These are phyloP conservation scores for Ophiocordyceps robertsii DNA, from an alignment of 2,329 filamentous ascomycete genomes.

Conservation along the genomic window DNA sequence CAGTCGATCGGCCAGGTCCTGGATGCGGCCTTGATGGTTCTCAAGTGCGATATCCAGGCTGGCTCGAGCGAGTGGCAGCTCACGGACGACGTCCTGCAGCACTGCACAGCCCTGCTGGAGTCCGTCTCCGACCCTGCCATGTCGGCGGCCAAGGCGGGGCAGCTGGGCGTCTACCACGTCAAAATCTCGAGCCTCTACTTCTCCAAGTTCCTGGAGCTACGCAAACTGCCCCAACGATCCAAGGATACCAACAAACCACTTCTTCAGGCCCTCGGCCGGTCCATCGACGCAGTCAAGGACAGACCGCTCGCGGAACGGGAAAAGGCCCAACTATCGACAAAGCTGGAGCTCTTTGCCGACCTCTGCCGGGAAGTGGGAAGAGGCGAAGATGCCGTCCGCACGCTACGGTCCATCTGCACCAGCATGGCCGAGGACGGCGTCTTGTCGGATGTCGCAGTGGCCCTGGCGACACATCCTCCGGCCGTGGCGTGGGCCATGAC, in stretches of 20 bases:
- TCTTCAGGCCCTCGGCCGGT: slow-evolving; percentile 46
- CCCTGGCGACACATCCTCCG: slow-evolving; percentile 36
- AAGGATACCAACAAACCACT: slow-evolving; percentile 25
- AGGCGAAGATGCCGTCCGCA: slow-evolving; percentile 41
- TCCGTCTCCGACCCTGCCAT: slow-evolving; percentile 29
- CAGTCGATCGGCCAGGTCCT: slow-evolving; percentile 41
- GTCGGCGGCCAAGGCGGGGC: slow-evolving; percentile 15
- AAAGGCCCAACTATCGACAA: slow-evolving; percentile 45
- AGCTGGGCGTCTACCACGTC: slow-evolving; percentile 36
- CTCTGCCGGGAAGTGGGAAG: slow-evolving; percentile 39
- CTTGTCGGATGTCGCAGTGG: slow-evolving; percentile 36
- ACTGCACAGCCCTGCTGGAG: slow-evolving; percentile 40
- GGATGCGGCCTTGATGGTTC: slow-evolving; percentile 45
- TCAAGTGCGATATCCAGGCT: slow-evolving; percentile 38
- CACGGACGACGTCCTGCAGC: slow-evolving; percentile 42
- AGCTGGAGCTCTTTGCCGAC: slow-evolving; percentile 55
- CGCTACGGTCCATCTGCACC: slow-evolving; percentile 47
- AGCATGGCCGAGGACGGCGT: slow-evolving; percentile 45
- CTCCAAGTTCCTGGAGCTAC: slow-evolving; percentile 40
- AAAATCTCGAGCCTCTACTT: slow-evolving; percentile 64
- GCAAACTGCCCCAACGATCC: slow-evolving; percentile 26
- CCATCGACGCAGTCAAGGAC: slow-evolving; percentile 47
- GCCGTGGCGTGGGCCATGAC: slow-evolving; percentile 37
- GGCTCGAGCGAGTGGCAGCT: slow-evolving; percentile 36
- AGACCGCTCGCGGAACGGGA: slow-evolving; percentile 41